Percentiles rank a stretch among this genome's conserved stretches.
phyloP scores from a whole-genome alignment of 2,329 filamentous ascomycete species.

The Colletotrichum horii region DNA sequence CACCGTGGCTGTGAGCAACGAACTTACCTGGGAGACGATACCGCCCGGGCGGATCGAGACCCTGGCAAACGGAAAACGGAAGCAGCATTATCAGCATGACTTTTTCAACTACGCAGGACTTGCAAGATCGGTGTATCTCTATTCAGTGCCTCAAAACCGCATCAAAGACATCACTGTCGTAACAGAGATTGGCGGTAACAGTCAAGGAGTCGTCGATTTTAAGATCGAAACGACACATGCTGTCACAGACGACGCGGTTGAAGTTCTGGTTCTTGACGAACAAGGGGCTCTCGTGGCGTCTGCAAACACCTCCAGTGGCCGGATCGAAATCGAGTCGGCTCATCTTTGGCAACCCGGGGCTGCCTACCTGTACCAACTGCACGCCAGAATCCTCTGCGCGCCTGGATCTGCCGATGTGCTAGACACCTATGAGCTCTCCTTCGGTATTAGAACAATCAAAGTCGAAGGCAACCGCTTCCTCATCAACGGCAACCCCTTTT shows the following conservation, averaged over 20 bases:
- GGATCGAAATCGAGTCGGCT: slow-evolving; percentile 19
- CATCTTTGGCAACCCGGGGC: slow-evolving; percentile 31
- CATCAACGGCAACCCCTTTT: slow-evolving; percentile 32
- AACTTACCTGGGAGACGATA: slow-evolving; percentile 32
- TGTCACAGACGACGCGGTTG: slow-evolving; percentile 8
- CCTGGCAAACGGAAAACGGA: slow-evolving; percentile 20
- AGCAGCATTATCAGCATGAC: slow-evolving; percentile 32
- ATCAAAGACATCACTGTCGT: slow-evolving; percentile 29
- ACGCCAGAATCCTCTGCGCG: slow-evolving; percentile 20
- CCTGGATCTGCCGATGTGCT: background rate
- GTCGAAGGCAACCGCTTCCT: slow-evolving; percentile 26
- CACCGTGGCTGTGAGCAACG: slow-evolving; percentile 34
- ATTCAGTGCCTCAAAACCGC: slow-evolving; percentile 24
- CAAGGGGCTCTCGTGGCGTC: background rate
- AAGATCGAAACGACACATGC: slow-evolving; percentile 1
- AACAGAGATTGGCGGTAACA: slow-evolving; percentile 22
- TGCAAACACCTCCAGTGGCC: slow-evolving; percentile 10
- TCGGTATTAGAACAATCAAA: slow-evolving; percentile 27
- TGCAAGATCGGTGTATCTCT: slow-evolving; percentile 31
- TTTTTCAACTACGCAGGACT: slow-evolving; percentile 36
- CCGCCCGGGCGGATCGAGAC: slow-evolving; percentile 27
- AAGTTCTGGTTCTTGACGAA: background rate
- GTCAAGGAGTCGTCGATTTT: slow-evolving; percentile 10
- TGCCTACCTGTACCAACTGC: slow-evolving; percentile 31
- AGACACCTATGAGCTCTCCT: slow-evolving; percentile 26